These are phyloP conservation scores for Ophiostoma triangulosporum DNA, from an alignment of 2,329 filamentous ascomycete genomes.

Conservation along the genomic window DNA sequence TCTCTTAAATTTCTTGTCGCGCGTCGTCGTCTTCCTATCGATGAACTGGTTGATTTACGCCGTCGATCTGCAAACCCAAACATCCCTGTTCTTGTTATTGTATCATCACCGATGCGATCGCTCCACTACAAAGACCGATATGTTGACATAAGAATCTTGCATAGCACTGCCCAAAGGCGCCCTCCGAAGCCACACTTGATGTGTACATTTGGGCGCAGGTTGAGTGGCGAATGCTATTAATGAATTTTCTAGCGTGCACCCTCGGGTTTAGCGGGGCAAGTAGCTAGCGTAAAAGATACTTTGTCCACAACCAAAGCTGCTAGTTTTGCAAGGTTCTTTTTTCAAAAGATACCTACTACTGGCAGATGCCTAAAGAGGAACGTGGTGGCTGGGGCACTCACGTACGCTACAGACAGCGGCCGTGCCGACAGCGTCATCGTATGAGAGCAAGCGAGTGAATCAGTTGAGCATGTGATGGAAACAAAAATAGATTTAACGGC, in stretches of 20 bases:
- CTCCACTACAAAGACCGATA: too few relatives aligned
- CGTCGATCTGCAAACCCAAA: neutral
- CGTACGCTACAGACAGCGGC: neutral
- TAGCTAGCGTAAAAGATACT: neutral
- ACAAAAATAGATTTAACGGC: neutral
- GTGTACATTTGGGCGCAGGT: neutral
- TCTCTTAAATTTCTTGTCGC: too few relatives aligned
- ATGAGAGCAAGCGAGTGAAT: neutral
- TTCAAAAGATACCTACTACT: neutral
- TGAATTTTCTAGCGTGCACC: neutral
- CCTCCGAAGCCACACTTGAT: neutral
- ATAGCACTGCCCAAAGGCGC: neutral
- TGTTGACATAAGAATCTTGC: too few relatives aligned
- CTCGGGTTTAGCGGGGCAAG: neutral
- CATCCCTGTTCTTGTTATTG: too few relatives aligned
- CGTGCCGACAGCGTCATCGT: neutral
- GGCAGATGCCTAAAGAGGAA: neutral
- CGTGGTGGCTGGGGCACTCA: neutral
- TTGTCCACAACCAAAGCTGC: neutral
- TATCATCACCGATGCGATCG: too few relatives aligned
- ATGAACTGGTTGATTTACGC: neutral
- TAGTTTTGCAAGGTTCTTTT: neutral
- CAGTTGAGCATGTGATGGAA: neutral
- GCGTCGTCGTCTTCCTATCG: neutral
- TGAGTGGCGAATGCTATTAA: slow-evolving; percentile 2